Percentiles rank a stretch among this genome's conserved stretches.
These are phyloP conservation scores for Lanmaoa rubissima DNA, from an alignment of 768 basidiomycete species.

Conservation along the genomic window DNA sequence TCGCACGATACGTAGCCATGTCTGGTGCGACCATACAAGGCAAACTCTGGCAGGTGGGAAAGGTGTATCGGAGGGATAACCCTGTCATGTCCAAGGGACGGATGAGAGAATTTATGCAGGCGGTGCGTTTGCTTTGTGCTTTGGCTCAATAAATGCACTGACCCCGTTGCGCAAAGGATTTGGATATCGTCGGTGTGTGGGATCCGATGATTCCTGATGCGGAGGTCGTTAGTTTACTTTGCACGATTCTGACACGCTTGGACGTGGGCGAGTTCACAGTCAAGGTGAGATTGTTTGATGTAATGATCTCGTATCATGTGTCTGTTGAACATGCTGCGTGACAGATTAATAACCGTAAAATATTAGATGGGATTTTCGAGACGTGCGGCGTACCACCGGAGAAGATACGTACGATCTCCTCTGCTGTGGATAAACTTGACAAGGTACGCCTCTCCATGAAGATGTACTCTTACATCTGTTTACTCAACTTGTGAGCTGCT, in stretches of 20 bases:
- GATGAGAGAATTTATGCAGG: slow-evolving; percentile 98
- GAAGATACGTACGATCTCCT: slow-evolving; percentile 89
- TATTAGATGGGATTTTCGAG: slow-evolving; percentile 95
- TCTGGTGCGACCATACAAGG: slow-evolving; percentile 73
- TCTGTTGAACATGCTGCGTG: neutral
- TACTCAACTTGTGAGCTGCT: neutral
- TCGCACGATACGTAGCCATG: slow-evolving; percentile 96
- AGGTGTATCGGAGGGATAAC: slow-evolving; percentile 94
- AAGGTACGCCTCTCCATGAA: slow-evolving; percentile 53
- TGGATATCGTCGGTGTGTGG: slow-evolving; percentile 90
- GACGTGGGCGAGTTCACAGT: slow-evolving; percentile 94
- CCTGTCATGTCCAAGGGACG: slow-evolving; percentile 98
- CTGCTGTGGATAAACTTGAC: slow-evolving; percentile 97
- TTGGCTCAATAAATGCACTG: neutral
- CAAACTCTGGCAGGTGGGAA: slow-evolving; percentile 98
- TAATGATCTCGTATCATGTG: neutral
- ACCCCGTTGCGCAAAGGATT: slow-evolving; percentile 56
- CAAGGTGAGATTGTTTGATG: slow-evolving; percentile 56
- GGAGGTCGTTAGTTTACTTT: slow-evolving; percentile 79
- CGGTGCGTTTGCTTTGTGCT: slow-evolving; percentile 46
- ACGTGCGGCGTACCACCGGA: slow-evolving; percentile 91
- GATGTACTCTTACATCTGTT: neutral
- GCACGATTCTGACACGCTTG: slow-evolving; percentile 75
- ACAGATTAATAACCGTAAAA: slow-evolving; percentile 93
- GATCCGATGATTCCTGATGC: slow-evolving; percentile 98